phyloP scores from a whole-genome alignment of 2,329 filamentous ascomycete genomes.

The Truncatella angustata region DNA sequence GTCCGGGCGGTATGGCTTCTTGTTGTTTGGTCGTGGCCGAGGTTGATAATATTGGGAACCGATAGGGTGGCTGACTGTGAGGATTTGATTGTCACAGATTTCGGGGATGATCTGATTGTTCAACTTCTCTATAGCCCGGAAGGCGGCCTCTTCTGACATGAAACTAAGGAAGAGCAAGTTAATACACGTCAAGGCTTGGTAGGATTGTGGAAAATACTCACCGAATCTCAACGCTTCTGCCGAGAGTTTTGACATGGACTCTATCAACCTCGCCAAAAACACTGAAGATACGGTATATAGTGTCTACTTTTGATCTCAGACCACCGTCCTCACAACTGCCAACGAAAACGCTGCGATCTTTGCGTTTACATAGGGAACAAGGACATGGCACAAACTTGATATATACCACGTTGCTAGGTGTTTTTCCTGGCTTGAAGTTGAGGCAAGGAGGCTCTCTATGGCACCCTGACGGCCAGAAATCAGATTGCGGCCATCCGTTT shows the following conservation, averaged over 20 bases:
- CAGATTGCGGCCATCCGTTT: too few relatives aligned
- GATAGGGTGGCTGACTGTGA: neutral
- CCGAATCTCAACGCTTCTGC: neutral
- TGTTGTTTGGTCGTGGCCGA: neutral
- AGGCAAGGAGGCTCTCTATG: too few relatives aligned
- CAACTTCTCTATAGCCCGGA: too few relatives aligned
- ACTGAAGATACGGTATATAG: constrained; percentile 13
- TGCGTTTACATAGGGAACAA: constrained; percentile 11
- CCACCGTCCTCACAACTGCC: neutral
- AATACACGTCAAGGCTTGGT: too few relatives aligned
- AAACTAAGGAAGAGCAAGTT: neutral
- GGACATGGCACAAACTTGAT: constrained; percentile 16
- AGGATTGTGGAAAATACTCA: neutral
- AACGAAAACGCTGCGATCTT: constrained; percentile 16
- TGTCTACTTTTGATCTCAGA: neutral
- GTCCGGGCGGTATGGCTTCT: neutral
- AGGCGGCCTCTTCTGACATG: neutral
- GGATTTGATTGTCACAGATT: neutral
- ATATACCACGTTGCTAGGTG: neutral
- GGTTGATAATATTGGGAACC: constrained; percentile 1
- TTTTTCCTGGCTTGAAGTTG: neutral
- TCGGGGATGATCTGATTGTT: neutral
- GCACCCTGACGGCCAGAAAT: too few relatives aligned
- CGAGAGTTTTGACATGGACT: neutral
- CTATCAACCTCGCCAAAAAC: constrained; percentile 11